Base-by-base conservation (phyloP, 805 yeast genomes). In the Wickerhamiella siamensis region DNA sequence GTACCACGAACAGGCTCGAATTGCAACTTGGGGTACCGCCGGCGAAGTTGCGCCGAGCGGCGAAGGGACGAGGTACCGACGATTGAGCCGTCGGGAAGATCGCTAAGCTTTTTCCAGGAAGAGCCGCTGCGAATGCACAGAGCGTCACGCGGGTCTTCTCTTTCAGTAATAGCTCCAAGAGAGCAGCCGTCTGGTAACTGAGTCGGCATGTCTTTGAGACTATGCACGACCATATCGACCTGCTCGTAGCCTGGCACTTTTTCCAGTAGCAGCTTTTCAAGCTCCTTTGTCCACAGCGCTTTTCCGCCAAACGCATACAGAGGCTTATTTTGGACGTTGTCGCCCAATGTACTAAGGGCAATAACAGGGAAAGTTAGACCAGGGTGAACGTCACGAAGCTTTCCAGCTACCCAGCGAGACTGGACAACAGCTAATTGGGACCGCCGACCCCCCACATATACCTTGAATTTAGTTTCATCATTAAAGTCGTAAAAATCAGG, bases 21-120 rank as follows among this genome's bases (percentile, higher is more conserved):
- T 39, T 61, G 62, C 43, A 91, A 71, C 43, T 75, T 65, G 15
- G 98, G 97, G 56, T 73, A 80, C 48, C 73, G 70, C 56, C 81
- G 78, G 55, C 77, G 69, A 46, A 91, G 67, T 65, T 88, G 97
- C 2, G 98, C 93, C 33, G 93, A 80, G 55, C 98, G 74, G 60
- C 98, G 75, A 35, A 91, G 79, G 1, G 95, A 84, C 1, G 95
- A 83, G 1, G 98, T 91, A 24, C 98, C 98, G 14, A 91, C 94
- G 17, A 84, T 72, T 2, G 91, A 67, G 3, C 94, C 94, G 3
- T 59, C 72, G 1, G 97, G 97, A 48, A 91, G 68, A 10, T 88
- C 95, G 2, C 61, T 66, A 37, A 91, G 65, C 2, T 68, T 52
- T 51, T 70, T 75, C 62, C 79, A 82, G 8, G 74, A 65, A 1